These are phyloP conservation scores for Diplodia mutila DNA, from an alignment of 2,329 filamentous ascomycete species.

Conservation along the genomic window DNA sequence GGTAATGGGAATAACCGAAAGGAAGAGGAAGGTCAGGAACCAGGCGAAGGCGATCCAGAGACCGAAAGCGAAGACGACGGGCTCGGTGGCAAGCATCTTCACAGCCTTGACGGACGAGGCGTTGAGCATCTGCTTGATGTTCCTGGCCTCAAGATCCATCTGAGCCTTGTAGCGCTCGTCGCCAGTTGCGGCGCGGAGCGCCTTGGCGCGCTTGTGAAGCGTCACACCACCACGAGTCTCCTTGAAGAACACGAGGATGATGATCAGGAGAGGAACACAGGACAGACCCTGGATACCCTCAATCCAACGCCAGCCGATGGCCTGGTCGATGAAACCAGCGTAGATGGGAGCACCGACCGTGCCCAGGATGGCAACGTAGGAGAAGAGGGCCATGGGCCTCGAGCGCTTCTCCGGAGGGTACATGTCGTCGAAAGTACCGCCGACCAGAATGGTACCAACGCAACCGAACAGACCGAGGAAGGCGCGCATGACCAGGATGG, in stretches of 20 bases:
- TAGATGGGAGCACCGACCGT: constrained; percentile 59
- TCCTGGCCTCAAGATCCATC: constrained; percentile 57
- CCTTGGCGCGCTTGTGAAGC: constrained; percentile 55
- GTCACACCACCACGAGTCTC: constrained; percentile 54
- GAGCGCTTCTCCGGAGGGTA: constrained; percentile 52
- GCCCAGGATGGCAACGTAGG: constrained; percentile 56
- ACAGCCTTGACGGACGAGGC: constrained; percentile 58
- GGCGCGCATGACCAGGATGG: constrained; percentile 52
- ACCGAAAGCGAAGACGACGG: constrained; percentile 55
- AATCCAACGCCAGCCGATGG: constrained; percentile 59
- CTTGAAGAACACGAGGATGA: constrained; percentile 50
- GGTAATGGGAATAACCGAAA: constrained; percentile 56
- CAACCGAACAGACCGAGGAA: constrained; percentile 56
- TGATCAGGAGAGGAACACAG: constrained; percentile 54
- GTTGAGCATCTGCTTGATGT: constrained; percentile 51
- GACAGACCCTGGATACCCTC: constrained; percentile 57
- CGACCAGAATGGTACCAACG: constrained; percentile 55
- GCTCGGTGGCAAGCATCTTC: constrained; percentile 54
- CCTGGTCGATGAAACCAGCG: constrained; percentile 58
- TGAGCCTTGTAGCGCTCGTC: constrained; percentile 55
- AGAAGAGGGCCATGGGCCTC: constrained; percentile 54
- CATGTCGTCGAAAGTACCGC: constrained; percentile 57
- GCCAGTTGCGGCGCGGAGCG: constrained; percentile 52
- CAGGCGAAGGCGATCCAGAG: constrained; percentile 59
- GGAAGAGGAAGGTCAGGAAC: constrained; percentile 59